These are phyloP conservation scores for Colletotrichum costaricense DNA, from an alignment of 2,329 filamentous ascomycete genomes.

Conservation along the genomic window DNA sequence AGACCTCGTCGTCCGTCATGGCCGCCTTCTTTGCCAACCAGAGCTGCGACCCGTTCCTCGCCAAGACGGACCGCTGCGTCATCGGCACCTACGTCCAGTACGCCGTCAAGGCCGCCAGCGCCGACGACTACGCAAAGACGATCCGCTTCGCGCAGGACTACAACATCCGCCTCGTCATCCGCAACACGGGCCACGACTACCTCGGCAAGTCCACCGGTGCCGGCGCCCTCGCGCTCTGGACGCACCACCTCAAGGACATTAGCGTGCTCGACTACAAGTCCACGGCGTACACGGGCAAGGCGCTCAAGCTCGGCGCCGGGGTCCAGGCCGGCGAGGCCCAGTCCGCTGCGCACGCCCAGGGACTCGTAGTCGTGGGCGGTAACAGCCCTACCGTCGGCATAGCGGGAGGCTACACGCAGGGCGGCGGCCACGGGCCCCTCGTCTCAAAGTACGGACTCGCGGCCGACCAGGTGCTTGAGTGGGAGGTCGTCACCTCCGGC, in stretches of 20 bases:
- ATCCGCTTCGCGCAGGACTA: constrained; percentile 49
- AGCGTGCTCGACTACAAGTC: constrained; percentile 40
- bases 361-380: constrained; percentile 58
- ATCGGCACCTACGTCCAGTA: constrained; percentile 32
- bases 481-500: constrained; percentile 58
- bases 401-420: constrained; percentile 65
- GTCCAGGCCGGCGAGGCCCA: constrained; percentile 57
- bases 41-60: constrained; percentile 52
- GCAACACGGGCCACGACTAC: constrained; percentile 48
- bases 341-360: constrained; percentile 47
- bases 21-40: constrained; percentile 52
- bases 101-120: constrained; percentile 29
- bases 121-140: constrained; percentile 28
- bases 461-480: constrained; percentile 64
- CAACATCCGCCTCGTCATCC: constrained; percentile 55
- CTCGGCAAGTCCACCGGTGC: constrained; percentile 50
- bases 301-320: constrained; percentile 62
- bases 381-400: constrained; percentile 62
- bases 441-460: constrained; percentile 59
- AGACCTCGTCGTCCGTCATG: constrained; percentile 53
- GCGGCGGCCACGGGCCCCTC: constrained; percentile 64
- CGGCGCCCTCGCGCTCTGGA: constrained; percentile 52
- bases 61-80: constrained; percentile 17
- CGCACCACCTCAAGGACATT: constrained; percentile 53
- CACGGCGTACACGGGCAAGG: constrained; percentile 56